Conservation (phyloP, 331 rosid genomes). For the Acacia pycnantha region DNA sequence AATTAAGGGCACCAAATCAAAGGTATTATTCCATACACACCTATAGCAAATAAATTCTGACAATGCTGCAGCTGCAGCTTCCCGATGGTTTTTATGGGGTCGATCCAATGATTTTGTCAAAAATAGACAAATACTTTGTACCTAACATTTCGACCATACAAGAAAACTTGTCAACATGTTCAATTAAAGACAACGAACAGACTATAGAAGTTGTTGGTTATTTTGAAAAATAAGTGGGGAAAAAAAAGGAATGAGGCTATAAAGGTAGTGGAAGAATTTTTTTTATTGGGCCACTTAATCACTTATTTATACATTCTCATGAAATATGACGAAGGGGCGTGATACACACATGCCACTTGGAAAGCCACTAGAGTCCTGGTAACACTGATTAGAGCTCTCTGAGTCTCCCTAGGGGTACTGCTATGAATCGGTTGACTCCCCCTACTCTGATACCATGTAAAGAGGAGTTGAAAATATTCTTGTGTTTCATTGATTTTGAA, state of each 20-base stretch:
- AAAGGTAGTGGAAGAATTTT: not conserved
- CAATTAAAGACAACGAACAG: not conserved
- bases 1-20: conserved; percentile 12
- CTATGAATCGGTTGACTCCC: not conserved
- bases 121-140: conserved; percentile 73
- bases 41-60: conserved; percentile 91
- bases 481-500: not conserved
- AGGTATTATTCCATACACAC: conserved; percentile 42
- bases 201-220: not conserved
- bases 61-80: conserved; percentile 96
- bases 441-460: not conserved
- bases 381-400: not conserved
- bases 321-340: not conserved
- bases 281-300: not conserved
- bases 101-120: conserved; percentile 72
- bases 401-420: not conserved
- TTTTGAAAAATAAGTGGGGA: not conserved
- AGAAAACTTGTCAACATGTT: conserved; percentile 13
- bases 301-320: not conserved
- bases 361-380: not conserved
- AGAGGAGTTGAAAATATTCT: not conserved
- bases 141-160: conserved; percentile 45
- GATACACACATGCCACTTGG: not conserved
- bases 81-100: conserved; percentile 80
- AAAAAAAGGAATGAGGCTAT: not conserved